Base-by-base conservation (phyloP, 1,284 basidiomycete species). In the Microbotryum violaceum region DNA sequence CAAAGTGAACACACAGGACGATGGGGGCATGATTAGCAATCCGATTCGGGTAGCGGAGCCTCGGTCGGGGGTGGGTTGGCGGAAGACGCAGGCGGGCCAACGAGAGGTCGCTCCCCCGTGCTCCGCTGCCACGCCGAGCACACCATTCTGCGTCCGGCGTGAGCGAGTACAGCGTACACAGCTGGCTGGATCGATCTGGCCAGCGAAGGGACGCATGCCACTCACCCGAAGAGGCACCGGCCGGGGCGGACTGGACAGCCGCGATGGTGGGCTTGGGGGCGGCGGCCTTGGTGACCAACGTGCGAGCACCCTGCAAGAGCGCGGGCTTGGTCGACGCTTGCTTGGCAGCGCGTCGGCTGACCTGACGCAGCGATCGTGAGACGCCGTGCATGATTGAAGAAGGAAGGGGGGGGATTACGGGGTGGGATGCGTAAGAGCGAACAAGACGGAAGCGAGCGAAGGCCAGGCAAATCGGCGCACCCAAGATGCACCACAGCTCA, bases 291-390 rank as follows among this genome's bases (percentile, higher is more conserved):
- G 66, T 67, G 45, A 63, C 60, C 49, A 67, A 56, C 46, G 57
- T 57, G 61, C 66, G 66, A 29, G 60, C 66, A 31, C 59, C 63
- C 56, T 61, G 54, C 58, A 65, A 62, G 54, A 62, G 58, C 52
- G 63, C 63, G 20, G 63, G 37, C 6, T 42, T 42, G 45, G 29
- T 27, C 37, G 37, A 42, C 42, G 42, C 37, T 42, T 42, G 37
- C 37, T 42, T 42, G 37, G 37, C 37, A 42, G 37, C 37, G 37
- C 37, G 37, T 42, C 37, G 37, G 37, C 27, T 49, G 21, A 49
- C 48, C 21, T 49, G 48, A 49, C 21, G 21, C 48, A 27, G 48
- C 27, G 27, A 21, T 49, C 27, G 48, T 49, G 21, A 49, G 21
- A 49, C 21, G 21, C 21, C 48, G 48, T 23, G 27, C 48, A 49